Conservation (phyloP, 257 asterid genomes). For the Lycium ferocissimum region DNA sequence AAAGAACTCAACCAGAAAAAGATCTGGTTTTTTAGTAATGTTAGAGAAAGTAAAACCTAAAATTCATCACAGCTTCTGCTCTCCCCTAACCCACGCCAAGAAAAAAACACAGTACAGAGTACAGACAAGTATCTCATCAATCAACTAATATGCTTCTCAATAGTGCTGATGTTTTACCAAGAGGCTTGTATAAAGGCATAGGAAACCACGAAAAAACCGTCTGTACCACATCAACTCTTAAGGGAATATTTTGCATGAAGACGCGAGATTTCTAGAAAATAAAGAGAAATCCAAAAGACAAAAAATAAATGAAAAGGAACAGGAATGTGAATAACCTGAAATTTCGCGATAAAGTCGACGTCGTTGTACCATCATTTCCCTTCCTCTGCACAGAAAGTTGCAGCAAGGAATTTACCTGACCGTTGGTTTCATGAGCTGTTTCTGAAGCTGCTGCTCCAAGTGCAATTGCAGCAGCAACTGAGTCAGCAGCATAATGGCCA, state of each 20-base stretch:
- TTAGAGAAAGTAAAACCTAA: constrained; percentile 8
- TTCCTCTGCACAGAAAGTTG: constrained; percentile 60
- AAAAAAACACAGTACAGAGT: no score
- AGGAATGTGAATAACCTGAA: constrained; percentile 60
- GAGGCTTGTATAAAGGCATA: not conserved
- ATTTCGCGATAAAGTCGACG: constrained; percentile 69
- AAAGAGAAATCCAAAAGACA: not conserved
- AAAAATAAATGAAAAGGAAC: not conserved
- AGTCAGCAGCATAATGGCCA: constrained; percentile 97
- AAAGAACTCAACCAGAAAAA: not conserved
- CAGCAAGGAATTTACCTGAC: constrained; percentile 53
- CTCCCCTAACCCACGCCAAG: not conserved
- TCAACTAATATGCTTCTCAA: constrained; percentile 6
- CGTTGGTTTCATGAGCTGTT: constrained; percentile 61
- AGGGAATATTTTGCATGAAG: not conserved
- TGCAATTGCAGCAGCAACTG: constrained; percentile 99
- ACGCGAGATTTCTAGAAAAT: not conserved
- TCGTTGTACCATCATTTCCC: constrained; percentile 68
- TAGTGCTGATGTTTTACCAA: not conserved
- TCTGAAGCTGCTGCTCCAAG: constrained; percentile 88
- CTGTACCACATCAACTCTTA: not conserved
- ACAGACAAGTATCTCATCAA: constrained; percentile 18
- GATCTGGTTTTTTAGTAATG: not conserved
- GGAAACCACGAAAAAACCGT: not conserved
- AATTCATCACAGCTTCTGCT: not conserved